These are phyloP conservation scores for Monosporozyma siamensis DNA, from an alignment of 805 yeast genomes.

Conservation along the genomic window DNA sequence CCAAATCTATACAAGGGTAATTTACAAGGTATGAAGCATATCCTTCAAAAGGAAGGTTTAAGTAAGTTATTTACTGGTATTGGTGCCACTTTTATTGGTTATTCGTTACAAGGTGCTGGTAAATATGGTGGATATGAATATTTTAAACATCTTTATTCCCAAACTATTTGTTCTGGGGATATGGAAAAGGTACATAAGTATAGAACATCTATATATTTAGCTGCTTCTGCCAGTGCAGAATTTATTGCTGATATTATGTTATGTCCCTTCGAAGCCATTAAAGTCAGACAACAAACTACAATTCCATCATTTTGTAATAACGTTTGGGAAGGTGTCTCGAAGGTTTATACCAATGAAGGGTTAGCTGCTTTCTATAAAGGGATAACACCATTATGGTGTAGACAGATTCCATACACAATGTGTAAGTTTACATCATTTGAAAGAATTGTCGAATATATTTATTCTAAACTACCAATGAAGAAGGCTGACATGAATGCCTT, in stretches of 20 bases:
- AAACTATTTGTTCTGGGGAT: constrained; percentile 50
- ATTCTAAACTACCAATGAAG: constrained; percentile 60
- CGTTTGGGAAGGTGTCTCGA: constrained; percentile 56
- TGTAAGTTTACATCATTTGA: constrained; percentile 93
- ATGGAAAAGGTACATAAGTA: constrained; percentile 49
- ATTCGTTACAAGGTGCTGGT: constrained; percentile 94
- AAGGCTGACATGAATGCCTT: constrained; percentile 59
- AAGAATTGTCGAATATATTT: constrained; percentile 75
- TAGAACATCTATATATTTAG: constrained; percentile 65
- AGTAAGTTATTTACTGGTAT: constrained; percentile 77
- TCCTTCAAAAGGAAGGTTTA: constrained; percentile 63
- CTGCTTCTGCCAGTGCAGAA: constrained; percentile 90
- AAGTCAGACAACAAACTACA: constrained; percentile 89
- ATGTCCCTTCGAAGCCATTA: constrained; percentile 93
- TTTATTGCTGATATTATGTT: constrained; percentile 81
- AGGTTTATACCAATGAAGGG: constrained; percentile 61
- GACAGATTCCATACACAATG: constrained; percentile 99
- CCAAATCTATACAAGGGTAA: constrained; percentile 64
- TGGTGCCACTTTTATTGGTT: constrained; percentile 89
- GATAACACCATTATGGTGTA: constrained; percentile 82
- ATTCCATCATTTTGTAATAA: constrained; percentile 72
- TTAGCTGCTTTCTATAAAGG: constrained; percentile 77
- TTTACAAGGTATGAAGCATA: constrained; percentile 70
- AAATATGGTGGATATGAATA: constrained; percentile 92
- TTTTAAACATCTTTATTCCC: constrained; percentile 73